These are phyloP conservation scores for Lanmaoa pseudosensibilis DNA, from an alignment of 768 basidiomycete genomes.

Conservation along the genomic window DNA sequence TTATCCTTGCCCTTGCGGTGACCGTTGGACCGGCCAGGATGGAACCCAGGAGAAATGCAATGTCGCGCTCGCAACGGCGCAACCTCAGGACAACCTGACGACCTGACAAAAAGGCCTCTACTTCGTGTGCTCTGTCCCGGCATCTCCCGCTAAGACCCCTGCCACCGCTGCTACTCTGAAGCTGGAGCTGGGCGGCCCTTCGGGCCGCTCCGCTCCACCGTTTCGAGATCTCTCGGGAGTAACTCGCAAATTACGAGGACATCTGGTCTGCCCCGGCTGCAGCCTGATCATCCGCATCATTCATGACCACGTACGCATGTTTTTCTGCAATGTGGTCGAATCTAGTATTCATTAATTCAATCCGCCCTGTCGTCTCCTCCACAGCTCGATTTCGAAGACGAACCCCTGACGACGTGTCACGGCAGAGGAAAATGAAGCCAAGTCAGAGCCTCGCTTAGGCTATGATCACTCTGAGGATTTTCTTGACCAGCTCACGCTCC, in stretches of 20 bases:
- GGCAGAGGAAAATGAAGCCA: slow-evolving; percentile 33
- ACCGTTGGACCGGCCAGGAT: too few relatives aligned
- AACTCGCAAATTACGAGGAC: slow-evolving; percentile 88
- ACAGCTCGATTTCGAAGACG: slow-evolving; percentile 84
- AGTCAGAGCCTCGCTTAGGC: slow-evolving; percentile 38
- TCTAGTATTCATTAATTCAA: slow-evolving; percentile 1
- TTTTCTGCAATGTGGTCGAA: neutral
- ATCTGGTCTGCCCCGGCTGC: slow-evolving; percentile 94
- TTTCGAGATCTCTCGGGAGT: slow-evolving; percentile 88
- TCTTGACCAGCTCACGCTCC: slow-evolving; percentile 54
- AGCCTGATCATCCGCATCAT: slow-evolving; percentile 90
- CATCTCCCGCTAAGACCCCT: too few relatives aligned
- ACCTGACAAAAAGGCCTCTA: too few relatives aligned
- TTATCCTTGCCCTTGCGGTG: slow-evolving; percentile 97
- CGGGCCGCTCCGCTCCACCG: too few relatives aligned
- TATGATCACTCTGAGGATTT: slow-evolving; percentile 62
- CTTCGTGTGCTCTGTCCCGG: too few relatives aligned
- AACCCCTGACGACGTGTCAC: slow-evolving; percentile 52
- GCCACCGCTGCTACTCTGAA: too few relatives aligned
- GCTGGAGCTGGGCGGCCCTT: too few relatives aligned
- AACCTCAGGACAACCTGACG: too few relatives aligned
- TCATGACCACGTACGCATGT: slow-evolving; percentile 82
- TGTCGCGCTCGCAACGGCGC: too few relatives aligned
- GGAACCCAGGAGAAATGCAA: too few relatives aligned
- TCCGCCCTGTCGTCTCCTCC: neutral